Evolutionary conservation across 345 rosid genomes (phyloP).

Genomic region (Rhodomyrtus tomentosa): DNA sequence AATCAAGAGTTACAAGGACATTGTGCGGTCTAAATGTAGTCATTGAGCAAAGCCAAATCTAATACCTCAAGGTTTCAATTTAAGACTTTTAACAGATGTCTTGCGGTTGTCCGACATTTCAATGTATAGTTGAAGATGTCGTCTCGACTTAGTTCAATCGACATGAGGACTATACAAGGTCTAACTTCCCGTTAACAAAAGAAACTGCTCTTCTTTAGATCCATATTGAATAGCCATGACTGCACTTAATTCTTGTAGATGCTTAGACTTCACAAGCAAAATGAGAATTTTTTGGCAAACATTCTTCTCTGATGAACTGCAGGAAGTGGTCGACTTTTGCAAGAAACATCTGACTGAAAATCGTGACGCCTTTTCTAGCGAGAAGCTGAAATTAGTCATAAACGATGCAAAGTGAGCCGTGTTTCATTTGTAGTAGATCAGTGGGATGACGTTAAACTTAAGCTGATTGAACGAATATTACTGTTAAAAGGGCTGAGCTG

Average conservation of each 20-base stretch:
- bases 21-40: background rate
- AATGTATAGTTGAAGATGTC: background rate
- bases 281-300: background rate
- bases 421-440: background rate
- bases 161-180: background rate
- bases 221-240: background rate
- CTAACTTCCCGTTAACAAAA: background rate
- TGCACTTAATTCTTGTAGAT: background rate
- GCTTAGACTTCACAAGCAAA: background rate
- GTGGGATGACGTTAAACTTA: background rate
- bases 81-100: background rate
- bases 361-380: conserved; percentile 60
- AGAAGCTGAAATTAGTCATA: conserved; percentile 69
- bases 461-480: background rate
- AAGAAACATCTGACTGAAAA: conserved; percentile 53
- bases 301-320: conserved; percentile 2
- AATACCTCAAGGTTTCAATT: background rate
- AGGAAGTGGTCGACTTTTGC: conserved; percentile 95
- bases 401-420: conserved; percentile 73
- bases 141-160: background rate
- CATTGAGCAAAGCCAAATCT: background rate
- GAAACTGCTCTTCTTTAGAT: background rate
- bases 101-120: background rate
- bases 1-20: background rate
- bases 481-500: conserved; percentile 58